Percentiles rank a stretch among this genome's conserved stretches.
Conservation (phyloP, 805 yeast species). For the Vanderwaltozyma polyspora region DNA sequence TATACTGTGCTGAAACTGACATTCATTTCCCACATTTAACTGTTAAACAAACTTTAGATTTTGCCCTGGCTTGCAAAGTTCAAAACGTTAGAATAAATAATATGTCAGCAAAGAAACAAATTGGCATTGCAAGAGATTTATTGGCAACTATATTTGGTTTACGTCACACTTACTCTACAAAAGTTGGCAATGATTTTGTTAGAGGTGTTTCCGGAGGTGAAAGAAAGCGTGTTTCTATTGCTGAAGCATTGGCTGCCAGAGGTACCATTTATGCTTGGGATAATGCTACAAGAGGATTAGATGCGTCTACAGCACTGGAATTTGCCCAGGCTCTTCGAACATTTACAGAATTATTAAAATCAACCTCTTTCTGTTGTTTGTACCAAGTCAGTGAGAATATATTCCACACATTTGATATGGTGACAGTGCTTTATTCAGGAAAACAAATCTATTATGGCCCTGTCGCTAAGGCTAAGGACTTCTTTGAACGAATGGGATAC, state of each 20-base stretch:
- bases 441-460: constrained; percentile 49
- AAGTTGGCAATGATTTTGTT: constrained; percentile 58
- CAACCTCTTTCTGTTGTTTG: constrained; percentile 48
- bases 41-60: constrained; percentile 46
- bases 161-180: constrained; percentile 48
- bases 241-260: constrained; percentile 42
- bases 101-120: constrained; percentile 31
- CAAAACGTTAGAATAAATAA: constrained; percentile 45
- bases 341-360: constrained; percentile 37
- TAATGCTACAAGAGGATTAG: constrained; percentile 70
- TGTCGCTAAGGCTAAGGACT: constrained; percentile 35
- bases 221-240: constrained; percentile 63
- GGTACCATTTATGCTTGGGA: constrained; percentile 55
- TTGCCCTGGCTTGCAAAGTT: constrained; percentile 43
- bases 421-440: constrained; percentile 40
- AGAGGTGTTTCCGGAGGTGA: too few relatives aligned
- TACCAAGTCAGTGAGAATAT: constrained; percentile 49
- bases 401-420: constrained; percentile 44
- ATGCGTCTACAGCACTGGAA: constrained; percentile 65
- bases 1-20: constrained; percentile 55
- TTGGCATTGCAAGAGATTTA: constrained; percentile 29
- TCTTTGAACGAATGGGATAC: constrained; percentile 48
- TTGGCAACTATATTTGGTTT: constrained; percentile 41
- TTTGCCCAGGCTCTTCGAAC: constrained; percentile 49
- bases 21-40: constrained; percentile 51